Conservation (phyloP, 208 protist genomes). For the Trypanosoma lewisi region DNA sequence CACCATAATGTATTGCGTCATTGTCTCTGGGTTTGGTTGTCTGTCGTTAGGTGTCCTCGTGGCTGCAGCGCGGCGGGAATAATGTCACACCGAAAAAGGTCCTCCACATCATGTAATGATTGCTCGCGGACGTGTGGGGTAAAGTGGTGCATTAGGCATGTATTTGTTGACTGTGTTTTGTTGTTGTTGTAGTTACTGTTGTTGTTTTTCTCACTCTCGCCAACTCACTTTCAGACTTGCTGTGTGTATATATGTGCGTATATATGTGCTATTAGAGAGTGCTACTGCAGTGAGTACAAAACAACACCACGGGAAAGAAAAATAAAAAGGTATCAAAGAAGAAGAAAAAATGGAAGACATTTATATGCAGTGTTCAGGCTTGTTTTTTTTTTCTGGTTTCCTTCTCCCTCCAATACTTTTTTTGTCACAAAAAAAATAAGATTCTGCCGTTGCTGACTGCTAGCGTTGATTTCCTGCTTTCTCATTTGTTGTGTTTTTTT, state of each 20-base stretch:
- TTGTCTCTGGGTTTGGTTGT: conserved; percentile 4
- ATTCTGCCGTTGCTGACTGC: too few relatives aligned
- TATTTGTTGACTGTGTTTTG: too few relatives aligned
- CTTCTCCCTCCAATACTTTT: too few relatives aligned
- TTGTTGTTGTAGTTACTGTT: too few relatives aligned
- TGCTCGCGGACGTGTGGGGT: too few relatives aligned
- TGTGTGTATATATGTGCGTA: too few relatives aligned
- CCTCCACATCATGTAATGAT: too few relatives aligned
- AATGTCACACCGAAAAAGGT: too few relatives aligned
- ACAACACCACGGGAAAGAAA: not conserved
- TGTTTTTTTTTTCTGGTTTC: not conserved
- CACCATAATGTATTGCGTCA: conserved; percentile 1
- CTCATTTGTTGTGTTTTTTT: not conserved
- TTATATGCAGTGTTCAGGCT: not conserved
- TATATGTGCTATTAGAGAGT: too few relatives aligned
- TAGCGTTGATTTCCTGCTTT: not conserved
- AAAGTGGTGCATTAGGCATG: too few relatives aligned
- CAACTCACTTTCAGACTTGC: too few relatives aligned
- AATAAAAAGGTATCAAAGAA: not conserved
- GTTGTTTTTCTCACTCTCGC: too few relatives aligned
- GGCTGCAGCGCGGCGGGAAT: not conserved
- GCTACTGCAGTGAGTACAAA: not conserved
- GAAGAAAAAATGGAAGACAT: not conserved
- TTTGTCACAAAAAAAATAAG: not conserved
- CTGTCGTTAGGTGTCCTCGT: conserved; percentile 13